These are phyloP conservation scores for Kwoniella pini DNA, from an alignment of 768 basidiomycete species.

Conservation along the genomic window DNA sequence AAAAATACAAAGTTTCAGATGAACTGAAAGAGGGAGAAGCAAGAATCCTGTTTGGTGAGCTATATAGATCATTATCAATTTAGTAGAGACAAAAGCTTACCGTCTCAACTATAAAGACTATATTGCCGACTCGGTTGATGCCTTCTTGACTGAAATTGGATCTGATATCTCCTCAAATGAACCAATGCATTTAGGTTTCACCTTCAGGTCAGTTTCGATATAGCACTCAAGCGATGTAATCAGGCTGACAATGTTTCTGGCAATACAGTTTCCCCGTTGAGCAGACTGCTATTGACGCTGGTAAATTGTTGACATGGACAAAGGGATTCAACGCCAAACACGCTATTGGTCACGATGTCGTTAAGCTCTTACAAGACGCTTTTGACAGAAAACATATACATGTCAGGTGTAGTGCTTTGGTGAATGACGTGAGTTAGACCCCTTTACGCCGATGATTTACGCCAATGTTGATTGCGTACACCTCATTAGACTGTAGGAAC, in stretches of 20 bases:
- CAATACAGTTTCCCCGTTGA: slow-evolving; percentile 86
- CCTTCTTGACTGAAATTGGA: slow-evolving; percentile 76
- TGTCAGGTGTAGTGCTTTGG: slow-evolving; percentile 85
- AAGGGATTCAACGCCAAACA: slow-evolving; percentile 94
- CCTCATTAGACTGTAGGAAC: slow-evolving; percentile 83
- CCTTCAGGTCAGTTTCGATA: slow-evolving; percentile 64
- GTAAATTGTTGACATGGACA: slow-evolving; percentile 82
- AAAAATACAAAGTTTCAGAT: slow-evolving; percentile 96
- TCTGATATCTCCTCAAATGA: slow-evolving; percentile 49
- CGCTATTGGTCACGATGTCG: slow-evolving; percentile 84
- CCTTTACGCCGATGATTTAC: not conserved
- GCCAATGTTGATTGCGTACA: slow-evolving; percentile 6
- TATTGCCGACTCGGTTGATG: slow-evolving; percentile 93
- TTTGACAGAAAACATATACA: slow-evolving; percentile 89
- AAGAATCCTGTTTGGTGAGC: slow-evolving; percentile 74
- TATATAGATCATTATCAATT: not conserved
- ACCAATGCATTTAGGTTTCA: slow-evolving; percentile 74
- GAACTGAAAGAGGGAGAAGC: slow-evolving; percentile 91
- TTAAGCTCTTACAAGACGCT: slow-evolving; percentile 84
- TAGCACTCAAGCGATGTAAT: too few relatives aligned
- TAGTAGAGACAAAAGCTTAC: slow-evolving; percentile 13
- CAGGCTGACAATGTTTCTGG: not conserved
- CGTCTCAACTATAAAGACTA: slow-evolving; percentile 66
- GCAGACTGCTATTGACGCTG: slow-evolving; percentile 86
- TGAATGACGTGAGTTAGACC: slow-evolving; percentile 75